phyloP scores from a whole-genome alignment of 2,329 filamentous ascomycete species.

The Berkeleyomyces rouxiae region DNA sequence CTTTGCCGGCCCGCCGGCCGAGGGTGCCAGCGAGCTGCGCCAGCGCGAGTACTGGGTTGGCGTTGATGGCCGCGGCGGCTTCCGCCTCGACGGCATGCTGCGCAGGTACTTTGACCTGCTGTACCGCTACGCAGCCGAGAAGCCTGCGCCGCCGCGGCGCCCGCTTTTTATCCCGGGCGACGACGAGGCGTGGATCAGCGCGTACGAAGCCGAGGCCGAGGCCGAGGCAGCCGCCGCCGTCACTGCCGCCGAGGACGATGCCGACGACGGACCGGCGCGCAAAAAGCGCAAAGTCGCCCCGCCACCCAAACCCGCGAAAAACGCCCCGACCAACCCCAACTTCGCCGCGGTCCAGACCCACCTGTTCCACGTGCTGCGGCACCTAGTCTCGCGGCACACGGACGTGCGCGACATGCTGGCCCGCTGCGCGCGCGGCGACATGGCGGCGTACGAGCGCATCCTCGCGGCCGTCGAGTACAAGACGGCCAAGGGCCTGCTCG shows the following conservation, averaged over 20 bases:
- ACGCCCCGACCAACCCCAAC: constrained; percentile 30
- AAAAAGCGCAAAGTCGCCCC: constrained; percentile 30
- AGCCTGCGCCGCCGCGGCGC: constrained; percentile 46
- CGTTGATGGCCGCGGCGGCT: constrained; percentile 63
- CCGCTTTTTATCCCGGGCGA: constrained; percentile 58
- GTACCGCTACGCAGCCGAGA: constrained; percentile 55
- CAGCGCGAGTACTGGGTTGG: constrained; percentile 80
- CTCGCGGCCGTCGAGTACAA: constrained; percentile 58
- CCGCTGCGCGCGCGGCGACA: constrained; percentile 47
- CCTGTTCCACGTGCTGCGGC: constrained; percentile 77
- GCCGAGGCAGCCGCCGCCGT: constrained; percentile 22
- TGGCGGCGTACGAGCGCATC: constrained; percentile 61
- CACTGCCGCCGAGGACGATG: constrained; percentile 18
- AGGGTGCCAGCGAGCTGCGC: constrained; percentile 28
- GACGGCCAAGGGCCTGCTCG: constrained; percentile 54
- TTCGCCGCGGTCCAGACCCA: constrained; percentile 74
- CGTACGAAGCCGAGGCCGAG: constrained; percentile 18
- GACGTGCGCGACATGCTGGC: constrained; percentile 77
- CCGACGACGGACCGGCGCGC: constrained; percentile 28
- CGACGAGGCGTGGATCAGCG: constrained; percentile 28
- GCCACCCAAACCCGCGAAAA: constrained; percentile 14
- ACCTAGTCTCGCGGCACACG: constrained; percentile 64
- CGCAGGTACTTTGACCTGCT: constrained; percentile 84
- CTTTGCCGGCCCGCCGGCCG: constrained; percentile 30
- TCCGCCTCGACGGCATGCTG: constrained; percentile 73